Base-by-base conservation (phyloP, 176 grass and related monocot species). In the Cenchrus purpureus region DNA sequence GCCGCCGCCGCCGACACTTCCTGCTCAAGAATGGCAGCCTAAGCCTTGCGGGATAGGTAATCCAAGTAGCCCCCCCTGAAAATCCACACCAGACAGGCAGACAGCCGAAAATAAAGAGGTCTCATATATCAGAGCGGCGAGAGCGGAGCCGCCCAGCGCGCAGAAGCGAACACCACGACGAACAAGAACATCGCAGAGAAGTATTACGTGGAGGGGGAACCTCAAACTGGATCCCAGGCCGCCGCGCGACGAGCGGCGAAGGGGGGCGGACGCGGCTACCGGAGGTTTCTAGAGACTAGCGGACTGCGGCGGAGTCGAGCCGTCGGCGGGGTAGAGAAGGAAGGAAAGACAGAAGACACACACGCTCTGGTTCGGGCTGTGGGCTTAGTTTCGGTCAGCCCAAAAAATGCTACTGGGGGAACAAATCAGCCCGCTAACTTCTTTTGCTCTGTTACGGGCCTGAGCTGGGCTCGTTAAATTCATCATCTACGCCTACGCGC, bases 251-350 rank as follows among this genome's bases (percentile, higher is more conserved):
- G 79, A 71, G 11, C 62, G 57, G 59, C 44, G 43, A 62, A 15
- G 32, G 43, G 68, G 12, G 28, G 25, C 1, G 56, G 68, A 11
- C 25, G 57, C 52, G 20, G 58, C 7, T 74, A 42, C 46, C 54
- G 6, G 70, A 83, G 46, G 58, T 17, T n/a, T 65, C 59, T 25
- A 51, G 82, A 75, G 78, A 76, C 59, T 6, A 9, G 48, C 15
- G 5, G 45, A 46, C 45, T 46, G 45, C 45, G 45, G 45, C 45
- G 71, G 61, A 32, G 77, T 51, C 45, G 25, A 66, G 64, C 31
- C 29, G 77, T 64, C 57, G 70, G 34, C 17, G 82, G 46, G 65
- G 69, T 63, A 52, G 68, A 32, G 5, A 22, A 4, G 3, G 4
- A 40, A 40, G 37, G 37, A 40, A 40, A 25, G 25, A 25, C 25